Base-by-base conservation (phyloP, 2,329 filamentous ascomycete species). In the Arthrobotrys entomopaga region DNA sequence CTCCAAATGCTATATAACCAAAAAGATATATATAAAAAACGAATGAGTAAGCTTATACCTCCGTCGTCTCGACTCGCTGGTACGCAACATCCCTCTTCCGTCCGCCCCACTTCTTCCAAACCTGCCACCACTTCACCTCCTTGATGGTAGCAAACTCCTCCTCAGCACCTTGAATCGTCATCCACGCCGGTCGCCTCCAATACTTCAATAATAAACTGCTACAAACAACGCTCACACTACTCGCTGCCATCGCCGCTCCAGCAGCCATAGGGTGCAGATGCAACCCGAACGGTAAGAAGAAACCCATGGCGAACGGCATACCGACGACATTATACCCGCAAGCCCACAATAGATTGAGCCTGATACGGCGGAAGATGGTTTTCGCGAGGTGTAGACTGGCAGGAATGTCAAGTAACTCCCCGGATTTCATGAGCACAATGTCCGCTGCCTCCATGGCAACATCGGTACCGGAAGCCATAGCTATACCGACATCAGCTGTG, bases 381-480 rank as follows among this genome's bases (percentile, higher is more conserved):
- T 90, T 88, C 19, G 92, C 90, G 10, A 99, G 88, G 78, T 92
- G 86, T 11, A 99, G 87, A 13, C 91, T 89, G 0, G 92, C 91
- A 0, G 95, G 91, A n/a, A 99, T 92, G 78, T 94, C 91, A 84
- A 98, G 91, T 2, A 99, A 86, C 79, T 97, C 90, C 76, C 93
- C 91, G 0, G 92, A 91, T 2, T 91, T 89, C 94, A 99, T 99
- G 64, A 99, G 88, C 15, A 99, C 95, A 16, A 99, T 88, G 79
- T 97, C 93, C 0, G 95, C 95, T 0, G 95, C 95, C 83, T 98
- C 95, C 88, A 99, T 96, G 57, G 95, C 95, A 0, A 99, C 94
- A 80, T 98, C 95, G 0, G 95, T 98, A 66, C 95, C 95, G 6
- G 90, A 93, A 3, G 92, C 87, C 82, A 99, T 92, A 69, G 93